Base-by-base conservation (phyloP, 2,329 filamentous ascomycete genomes). In the Orbilia javanica region DNA sequence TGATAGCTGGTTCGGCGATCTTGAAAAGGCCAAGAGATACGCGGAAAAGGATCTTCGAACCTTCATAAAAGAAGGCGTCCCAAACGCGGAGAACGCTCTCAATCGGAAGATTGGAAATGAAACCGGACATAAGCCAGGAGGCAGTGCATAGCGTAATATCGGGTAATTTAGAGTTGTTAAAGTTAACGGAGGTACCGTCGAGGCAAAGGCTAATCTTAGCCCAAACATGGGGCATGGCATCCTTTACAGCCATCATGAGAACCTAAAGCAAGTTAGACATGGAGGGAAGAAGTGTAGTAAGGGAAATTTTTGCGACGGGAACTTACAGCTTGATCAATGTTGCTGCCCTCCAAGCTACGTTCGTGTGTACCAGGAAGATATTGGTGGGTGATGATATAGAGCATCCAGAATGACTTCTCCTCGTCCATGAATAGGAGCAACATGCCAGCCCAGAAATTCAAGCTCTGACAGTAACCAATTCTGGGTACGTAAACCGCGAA, bases 111-210 rank as follows among this genome's bases (percentile, higher is more conserved):
- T 93, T 97, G 66, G 94, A 94, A 79, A 97, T 96, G 84, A 96
- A 97, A 81, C 96, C 92, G 60, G 93, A 96, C 95, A 98, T 97
- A 84, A 98, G 96, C 95, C 95, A 98, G 3, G 94, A 93, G 8
- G 94, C 97, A 84, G 96, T 93, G 81, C 94, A 96, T 4, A 98
- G 88, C 0, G 93, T 96, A 80, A 98, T 95, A 11, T 95, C 94
- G 0, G 95, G 95, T 10, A 97, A 88, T 3, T 82, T 83, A 75
- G 84, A 85, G 72, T 82, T 82, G 65, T 82, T 84, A 20, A 83
- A 81, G 15, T 83, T 82, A 46, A 83, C 75, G 81, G 83, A 80
- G 82, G 80, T 80, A 34, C 81, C 85, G 80, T 93, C 90, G 44
- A 93, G 87, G 84, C 95, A 92, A 79, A 90, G 90, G 31, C 93